Base-by-base conservation (phyloP, 1,139 yeast genomes). In the Diutina scorzettiae region DNA sequence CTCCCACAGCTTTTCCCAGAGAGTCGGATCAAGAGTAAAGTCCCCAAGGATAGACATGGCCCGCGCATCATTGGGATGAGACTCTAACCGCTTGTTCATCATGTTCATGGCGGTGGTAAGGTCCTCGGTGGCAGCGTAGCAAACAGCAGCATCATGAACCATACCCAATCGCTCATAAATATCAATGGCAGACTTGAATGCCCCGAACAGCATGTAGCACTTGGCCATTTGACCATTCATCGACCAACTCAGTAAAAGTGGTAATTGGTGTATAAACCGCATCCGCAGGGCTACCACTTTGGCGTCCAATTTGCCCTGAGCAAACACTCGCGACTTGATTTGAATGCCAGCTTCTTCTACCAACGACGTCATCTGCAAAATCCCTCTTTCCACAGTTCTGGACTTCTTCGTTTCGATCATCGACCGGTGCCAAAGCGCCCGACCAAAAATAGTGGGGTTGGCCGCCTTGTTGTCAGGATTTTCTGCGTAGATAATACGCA, bases 341-440 rank as follows among this genome's bases (percentile, higher is more conserved):
- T 78, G 77, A 45, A 81, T 69, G 1, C 94, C 95, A 37, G 87
- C 66, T 56, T 89, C 97, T 55, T 89, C 96, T 24, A 89, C 91
- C 42, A 93, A 66, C 4, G 95, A 80, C 42, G 91, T 93, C 81
- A 93, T 80, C 60, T 93, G 98, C 43, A 91, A 66, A 12, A 89
- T 79, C 43, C 97, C 97, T 58, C 98, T 74, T 60, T 93, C 98
- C 19, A 89, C 80, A 1, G 97, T 89, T 55, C 84, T 79, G 3
- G 95, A 78, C 48, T 79, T 81, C 39, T 70, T 70, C 0, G 95
- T 76, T 58, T 93, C 98, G 37, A 89, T 65, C 16, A 84, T 52
- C 11, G 96, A 85, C 56, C 98, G 73, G 53, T 82, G 85, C 96
- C 97, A 89, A 43, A 93, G 65, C 0, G 95, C 86, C 49, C 93